Evolutionary conservation across 2,329 filamentous ascomycete species (phyloP).

Genomic region (Trichoderma sp.): DNA sequence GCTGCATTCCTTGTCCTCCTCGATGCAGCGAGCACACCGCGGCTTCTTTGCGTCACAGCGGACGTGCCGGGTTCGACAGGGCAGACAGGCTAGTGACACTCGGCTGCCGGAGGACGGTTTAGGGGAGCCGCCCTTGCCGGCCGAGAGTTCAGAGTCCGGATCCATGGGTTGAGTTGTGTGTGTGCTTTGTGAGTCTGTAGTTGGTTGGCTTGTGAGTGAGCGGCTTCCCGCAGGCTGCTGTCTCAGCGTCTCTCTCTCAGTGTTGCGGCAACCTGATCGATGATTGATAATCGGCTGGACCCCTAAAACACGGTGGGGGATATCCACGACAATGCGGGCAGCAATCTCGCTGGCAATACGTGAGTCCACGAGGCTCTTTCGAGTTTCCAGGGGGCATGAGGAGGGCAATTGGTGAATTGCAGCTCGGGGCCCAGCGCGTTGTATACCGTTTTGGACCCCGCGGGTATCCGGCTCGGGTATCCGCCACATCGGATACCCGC

Average conservation of each 20-base stretch:
- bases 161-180: neutral
- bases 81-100: conserved; percentile 45
- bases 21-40: conserved; percentile 44
- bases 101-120: conserved; percentile 21
- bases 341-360: neutral
- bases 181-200: neutral
- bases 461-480: conserved; percentile 21
- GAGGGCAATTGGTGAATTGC: neutral
- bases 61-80: conserved; percentile 49
- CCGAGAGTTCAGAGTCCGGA: neutral
- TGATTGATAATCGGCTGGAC: neutral
- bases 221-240: neutral
- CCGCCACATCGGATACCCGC: conserved; percentile 11
- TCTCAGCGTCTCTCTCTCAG: neutral
- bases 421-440: neutral
- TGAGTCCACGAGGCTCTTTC: neutral
- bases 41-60: conserved; percentile 52
- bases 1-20: conserved; percentile 43
- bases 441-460: conserved; percentile 1
- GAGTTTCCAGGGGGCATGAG: neutral
- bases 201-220: neutral
- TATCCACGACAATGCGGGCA: conserved; percentile 8
- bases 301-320: neutral
- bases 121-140: neutral
- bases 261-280: conserved; percentile 5